phyloP scores from a whole-genome alignment of 1,284 basidiomycete species.

The Apiotrichum domesticum region DNA sequence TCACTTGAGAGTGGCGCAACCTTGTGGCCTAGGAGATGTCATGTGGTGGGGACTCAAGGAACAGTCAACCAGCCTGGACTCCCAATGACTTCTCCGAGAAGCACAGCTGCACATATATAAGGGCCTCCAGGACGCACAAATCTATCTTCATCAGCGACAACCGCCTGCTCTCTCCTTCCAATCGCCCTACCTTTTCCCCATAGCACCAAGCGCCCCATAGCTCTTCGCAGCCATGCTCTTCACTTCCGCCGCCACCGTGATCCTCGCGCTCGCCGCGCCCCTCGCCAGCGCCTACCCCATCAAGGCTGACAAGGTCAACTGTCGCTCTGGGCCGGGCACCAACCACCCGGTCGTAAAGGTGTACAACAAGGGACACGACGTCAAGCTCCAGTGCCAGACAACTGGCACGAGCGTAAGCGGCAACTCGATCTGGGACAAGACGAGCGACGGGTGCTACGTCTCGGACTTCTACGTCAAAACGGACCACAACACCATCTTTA shows the following conservation, averaged over 20 bases:
- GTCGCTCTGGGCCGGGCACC: slow-evolving; percentile 6
- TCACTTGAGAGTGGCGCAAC: too few relatives aligned
- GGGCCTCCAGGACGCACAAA: too few relatives aligned
- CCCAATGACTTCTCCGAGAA: too few relatives aligned
- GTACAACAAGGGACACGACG: not conserved
- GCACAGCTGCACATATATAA: too few relatives aligned
- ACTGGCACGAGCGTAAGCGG: slow-evolving; percentile 1
- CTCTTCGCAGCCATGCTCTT: too few relatives aligned
- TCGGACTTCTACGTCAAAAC: slow-evolving; percentile 9
- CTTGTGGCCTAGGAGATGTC: too few relatives aligned
- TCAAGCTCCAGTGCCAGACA: slow-evolving; percentile 5
- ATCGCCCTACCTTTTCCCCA: too few relatives aligned
- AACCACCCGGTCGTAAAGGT: not conserved
- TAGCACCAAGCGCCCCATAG: too few relatives aligned
- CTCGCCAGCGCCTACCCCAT: slow-evolving; percentile 3
- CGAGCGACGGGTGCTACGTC: slow-evolving; percentile 8
- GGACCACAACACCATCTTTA: not conserved
- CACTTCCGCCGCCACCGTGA: not conserved
- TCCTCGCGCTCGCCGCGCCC: not conserved
- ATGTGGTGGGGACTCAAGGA: too few relatives aligned
- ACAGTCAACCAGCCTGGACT: too few relatives aligned
- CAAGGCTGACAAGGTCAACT: slow-evolving; percentile 4
- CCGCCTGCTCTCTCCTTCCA: too few relatives aligned
- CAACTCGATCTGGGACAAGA: slow-evolving; percentile 9
- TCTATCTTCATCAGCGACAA: too few relatives aligned